phyloP scores from a whole-genome alignment of 768 basidiomycete genomes.

The Kwoniella mangroviensis region DNA sequence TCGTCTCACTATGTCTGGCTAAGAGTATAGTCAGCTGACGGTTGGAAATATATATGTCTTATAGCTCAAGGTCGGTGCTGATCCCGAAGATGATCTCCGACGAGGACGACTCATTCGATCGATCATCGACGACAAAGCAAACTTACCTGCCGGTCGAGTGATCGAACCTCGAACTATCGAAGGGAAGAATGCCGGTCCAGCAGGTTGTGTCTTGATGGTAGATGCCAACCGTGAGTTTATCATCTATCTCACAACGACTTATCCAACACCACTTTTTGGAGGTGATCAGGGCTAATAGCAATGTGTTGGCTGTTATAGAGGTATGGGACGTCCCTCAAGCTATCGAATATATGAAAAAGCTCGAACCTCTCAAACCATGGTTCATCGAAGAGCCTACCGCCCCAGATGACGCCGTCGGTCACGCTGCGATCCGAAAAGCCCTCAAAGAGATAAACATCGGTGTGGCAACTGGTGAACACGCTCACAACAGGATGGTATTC shows the following conservation, averaged over 20 bases:
- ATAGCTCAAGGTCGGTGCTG: conserved; percentile 90
- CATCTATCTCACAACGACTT: background rate
- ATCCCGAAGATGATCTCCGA: conserved; percentile 78
- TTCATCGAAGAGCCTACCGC: conserved; percentile 95
- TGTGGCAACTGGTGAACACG: conserved; percentile 93
- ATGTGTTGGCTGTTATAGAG: conserved; percentile 29
- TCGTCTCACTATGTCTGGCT: background rate
- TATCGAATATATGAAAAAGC: conserved; percentile 82
- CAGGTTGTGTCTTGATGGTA: conserved; percentile 93
- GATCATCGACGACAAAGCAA: conserved; percentile 90
- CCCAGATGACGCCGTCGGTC: conserved; percentile 83
- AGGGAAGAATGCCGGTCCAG: conserved; percentile 93
- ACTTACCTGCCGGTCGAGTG: conserved; percentile 68
- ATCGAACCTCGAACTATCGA: conserved; percentile 70
- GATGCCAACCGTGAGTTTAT: conserved; percentile 80
- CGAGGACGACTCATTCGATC: conserved; percentile 87
- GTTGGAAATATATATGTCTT: background rate
- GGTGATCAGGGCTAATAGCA: too few species aligned
- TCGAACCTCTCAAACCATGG: conserved; percentile 86
- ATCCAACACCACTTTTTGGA: too few species aligned
- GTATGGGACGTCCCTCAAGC: conserved; percentile 79
- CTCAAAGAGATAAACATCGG: conserved; percentile 80
- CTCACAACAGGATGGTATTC: conserved; percentile 81
- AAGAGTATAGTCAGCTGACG: background rate
- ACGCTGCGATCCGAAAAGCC: conserved; percentile 65